Conservation (phyloP, 2,329 filamentous ascomycete species). For the Alternaria sp. region DNA sequence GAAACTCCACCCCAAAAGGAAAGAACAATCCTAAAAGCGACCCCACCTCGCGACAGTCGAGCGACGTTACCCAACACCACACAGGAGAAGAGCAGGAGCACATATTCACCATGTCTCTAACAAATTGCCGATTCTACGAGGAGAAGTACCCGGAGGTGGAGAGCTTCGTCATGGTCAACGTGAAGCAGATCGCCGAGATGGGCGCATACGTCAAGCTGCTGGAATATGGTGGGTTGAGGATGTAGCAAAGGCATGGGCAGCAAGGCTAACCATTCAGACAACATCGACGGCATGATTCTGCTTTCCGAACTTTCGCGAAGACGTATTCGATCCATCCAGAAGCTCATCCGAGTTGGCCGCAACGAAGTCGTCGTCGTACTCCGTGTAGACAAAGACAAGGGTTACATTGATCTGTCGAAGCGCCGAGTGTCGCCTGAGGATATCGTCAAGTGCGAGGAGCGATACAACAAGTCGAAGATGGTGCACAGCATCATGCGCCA, state of each 20-base stretch:
- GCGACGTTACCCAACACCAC: conserved; percentile 9
- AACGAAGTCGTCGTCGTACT: conserved; percentile 99
- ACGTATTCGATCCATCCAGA: conserved; percentile 98
- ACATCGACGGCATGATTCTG: conserved; percentile 99
- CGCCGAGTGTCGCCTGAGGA: conserved; percentile 97
- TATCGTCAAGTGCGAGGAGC: conserved; percentile 97
- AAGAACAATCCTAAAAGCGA: background rate
- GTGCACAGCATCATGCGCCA: conserved; percentile 99
- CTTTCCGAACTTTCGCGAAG: conserved; percentile 96
- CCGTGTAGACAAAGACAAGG: conserved; percentile 99
- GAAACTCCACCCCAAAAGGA: background rate
- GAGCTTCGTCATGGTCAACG: conserved; percentile 99
- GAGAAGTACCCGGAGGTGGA: conserved; percentile 98
- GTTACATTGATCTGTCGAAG: conserved; percentile 99
- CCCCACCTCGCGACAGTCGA: conserved; percentile 8
- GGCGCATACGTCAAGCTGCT: conserved; percentile 99
- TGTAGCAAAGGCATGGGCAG: background rate
- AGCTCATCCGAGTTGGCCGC: conserved; percentile 95
- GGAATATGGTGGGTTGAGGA: conserved; percentile 68
- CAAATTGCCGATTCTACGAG: conserved; percentile 96
- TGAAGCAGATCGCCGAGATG: conserved; percentile 99
- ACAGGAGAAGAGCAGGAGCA: conserved; percentile 17
- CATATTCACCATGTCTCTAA: conserved; percentile 79
- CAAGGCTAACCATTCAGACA: conserved; percentile 62
- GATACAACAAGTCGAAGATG: conserved; percentile 99